phyloP scores from a whole-genome alignment of 495 filamentous ascomycete genomes.

The Venustampulla echinocandica region DNA sequence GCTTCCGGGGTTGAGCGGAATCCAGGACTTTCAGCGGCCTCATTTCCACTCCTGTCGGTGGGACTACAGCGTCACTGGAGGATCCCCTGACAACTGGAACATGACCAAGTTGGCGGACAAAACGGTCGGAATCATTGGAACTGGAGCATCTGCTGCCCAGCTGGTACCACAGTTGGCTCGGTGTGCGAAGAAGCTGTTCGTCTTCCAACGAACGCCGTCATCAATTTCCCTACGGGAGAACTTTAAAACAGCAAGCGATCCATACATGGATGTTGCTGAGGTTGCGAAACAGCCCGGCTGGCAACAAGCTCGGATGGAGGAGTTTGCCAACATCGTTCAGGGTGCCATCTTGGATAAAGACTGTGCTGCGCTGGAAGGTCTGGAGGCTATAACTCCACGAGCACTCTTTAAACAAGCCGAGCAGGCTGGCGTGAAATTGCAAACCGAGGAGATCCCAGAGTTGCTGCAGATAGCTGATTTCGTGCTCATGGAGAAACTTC shows the following conservation, averaged over 20 bases:
- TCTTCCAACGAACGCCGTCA: constrained; percentile 31
- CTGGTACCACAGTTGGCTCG: constrained; percentile 24
- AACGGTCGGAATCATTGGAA: constrained; percentile 27
- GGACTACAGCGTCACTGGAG: constrained; percentile 20
- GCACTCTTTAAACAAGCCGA: background rate
- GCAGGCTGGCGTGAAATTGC: background rate
- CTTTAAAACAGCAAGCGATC: background rate
- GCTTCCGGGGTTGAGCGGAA: background rate
- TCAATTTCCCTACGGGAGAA: background rate
- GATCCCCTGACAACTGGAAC: constrained; percentile 1
- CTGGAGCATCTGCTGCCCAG: constrained; percentile 28
- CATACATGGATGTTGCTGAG: background rate
- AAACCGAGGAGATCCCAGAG: background rate
- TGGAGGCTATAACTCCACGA: background rate
- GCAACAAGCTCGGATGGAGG: background rate
- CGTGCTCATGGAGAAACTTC: constrained; percentile 23
- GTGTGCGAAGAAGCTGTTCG: constrained; percentile 25
- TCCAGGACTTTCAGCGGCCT: background rate
- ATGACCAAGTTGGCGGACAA: constrained; percentile 17
- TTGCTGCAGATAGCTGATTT: background rate
- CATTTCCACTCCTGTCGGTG: constrained; percentile 18
- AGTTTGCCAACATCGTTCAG: background rate
- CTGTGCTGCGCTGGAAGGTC: background rate
- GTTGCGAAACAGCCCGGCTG: background rate
- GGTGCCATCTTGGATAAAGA: background rate